Base-by-base conservation (phyloP, 2,329 filamentous ascomycete species). In the Podosphaera fusca region DNA sequence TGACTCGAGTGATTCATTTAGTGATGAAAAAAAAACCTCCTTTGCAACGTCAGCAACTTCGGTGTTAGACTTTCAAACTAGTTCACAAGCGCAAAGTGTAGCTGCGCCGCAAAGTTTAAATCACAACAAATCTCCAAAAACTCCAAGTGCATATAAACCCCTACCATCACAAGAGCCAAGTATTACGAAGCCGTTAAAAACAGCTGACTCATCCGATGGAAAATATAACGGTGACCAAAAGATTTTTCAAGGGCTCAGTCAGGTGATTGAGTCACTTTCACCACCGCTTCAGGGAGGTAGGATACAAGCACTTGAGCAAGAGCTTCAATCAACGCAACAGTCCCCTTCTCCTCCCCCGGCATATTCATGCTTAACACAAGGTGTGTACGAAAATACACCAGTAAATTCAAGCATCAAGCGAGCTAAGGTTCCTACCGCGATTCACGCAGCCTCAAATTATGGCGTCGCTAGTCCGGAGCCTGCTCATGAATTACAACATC, bases 1-100 rank as follows among this genome's bases (percentile, higher is more conserved):
- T 35, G 85, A 84, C 46, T 85, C 84, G 1, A 81, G 79, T 21
- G 75, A 74, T 56, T 74, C 81, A n/a, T 80, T 83, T 1, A 80
- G 81, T 56, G 87, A 85, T 46, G 87, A 86, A 57, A 95, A 95
- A 63, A 89, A 95, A 68, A 86, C 87, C 55, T 80, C 88, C 57
- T 95, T 94, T 74, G 89, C 89, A 2, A 87, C 88, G 2, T 85
- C 88, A 34, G 89, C 89, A 40, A 95, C 95, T 61, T 86, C 88
- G 2, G 89, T 88, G 2, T 84, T 86, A 0, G 84, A 83, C 2
- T 94, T 88, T 1, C 73, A 95, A 55, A 90, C 79, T 64, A 85
- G 80, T 63, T 74, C 95, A 34, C 77, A 68, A 52, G 75, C 77
- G 42, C 80, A 89, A 63, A 94, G 84, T 67, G 82, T 86, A 14